Percentiles rank a stretch among this genome's conserved stretches.
These are phyloP conservation scores for Teunomyces tritomae DNA, from an alignment of 805 yeast genomes.

Conservation along the genomic window DNA sequence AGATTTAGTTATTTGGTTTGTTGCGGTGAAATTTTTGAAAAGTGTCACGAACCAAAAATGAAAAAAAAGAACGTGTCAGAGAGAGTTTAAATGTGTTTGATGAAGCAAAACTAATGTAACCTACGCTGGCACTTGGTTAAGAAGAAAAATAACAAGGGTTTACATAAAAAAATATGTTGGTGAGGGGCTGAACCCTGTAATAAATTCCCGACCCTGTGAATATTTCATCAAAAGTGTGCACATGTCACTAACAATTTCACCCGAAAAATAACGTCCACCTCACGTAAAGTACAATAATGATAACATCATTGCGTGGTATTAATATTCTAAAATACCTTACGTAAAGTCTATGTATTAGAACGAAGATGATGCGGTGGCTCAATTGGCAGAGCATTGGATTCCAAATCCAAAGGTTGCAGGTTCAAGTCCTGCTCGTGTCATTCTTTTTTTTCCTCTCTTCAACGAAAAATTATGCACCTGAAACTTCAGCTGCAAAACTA, in stretches of 20 bases:
- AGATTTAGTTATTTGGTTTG: neutral
- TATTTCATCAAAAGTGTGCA: neutral
- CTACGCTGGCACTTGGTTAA: too few relatives aligned
- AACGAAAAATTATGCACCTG: neutral
- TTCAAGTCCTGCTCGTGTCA: conserved; percentile 85
- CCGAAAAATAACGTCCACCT: neutral
- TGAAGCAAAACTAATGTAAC: too few relatives aligned
- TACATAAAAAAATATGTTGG: neutral
- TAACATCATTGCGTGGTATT: neutral
- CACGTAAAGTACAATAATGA: neutral
- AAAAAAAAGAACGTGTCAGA: neutral
- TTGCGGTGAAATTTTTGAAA: neutral
- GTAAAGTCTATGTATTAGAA: neutral
- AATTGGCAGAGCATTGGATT: conserved; percentile 42
- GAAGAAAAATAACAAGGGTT: neutral
- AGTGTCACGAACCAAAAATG: neutral
- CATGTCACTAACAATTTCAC: neutral
- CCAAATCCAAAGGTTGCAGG: conserved; percentile 80
- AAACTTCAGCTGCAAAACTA: neutral
- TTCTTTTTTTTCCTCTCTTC: conserved; percentile 9
- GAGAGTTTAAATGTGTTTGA: too few relatives aligned
- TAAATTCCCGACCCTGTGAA: neutral
- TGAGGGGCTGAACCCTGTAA: neutral
- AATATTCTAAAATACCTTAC: neutral
- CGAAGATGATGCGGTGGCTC: conserved; percentile 16